Evolutionary conservation across 179 eudicot genomes (phyloP), one percentile per base, ranked within the genome.

Genomic region (Spergularia azorica): DNA sequence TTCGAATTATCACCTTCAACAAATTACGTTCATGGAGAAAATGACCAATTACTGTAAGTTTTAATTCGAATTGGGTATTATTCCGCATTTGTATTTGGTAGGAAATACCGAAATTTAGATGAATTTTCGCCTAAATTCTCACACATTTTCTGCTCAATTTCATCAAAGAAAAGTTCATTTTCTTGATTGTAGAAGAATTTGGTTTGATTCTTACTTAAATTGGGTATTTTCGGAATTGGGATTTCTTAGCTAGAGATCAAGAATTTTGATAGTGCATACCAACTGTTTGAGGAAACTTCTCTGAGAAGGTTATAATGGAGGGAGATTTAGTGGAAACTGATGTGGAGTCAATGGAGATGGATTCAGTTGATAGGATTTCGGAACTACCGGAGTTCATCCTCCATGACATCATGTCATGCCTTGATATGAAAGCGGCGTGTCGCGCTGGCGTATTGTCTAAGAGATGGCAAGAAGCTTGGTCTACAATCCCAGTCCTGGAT

Each of bases 381-480:
- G 51, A 39, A 39, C 69, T 65, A 10, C 51, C 69, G 20, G 69
- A 65, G 69, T 65, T 65, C 16, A 16, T 65, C 69, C 51, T 65
- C 8, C 69, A 65, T 39, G 39, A 13, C 12, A 65, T 65, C 18
- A 51, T 65, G 7, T 65, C 69, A 8, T 9, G 39, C 0, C 51
- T 65, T 65, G 69, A 65, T 41, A 39, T 50, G 3, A 65, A 65
- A 39, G 51, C 15, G 20, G 69, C 69, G 14, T 39, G 50, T 65
- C 69, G 69, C 2, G 69, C 69, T 65, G 41, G 51, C 41, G 51
- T 65, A 7, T 39, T 65, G 51, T 65, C 69, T 15, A 65, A 65
- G 8, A 39, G 18, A 3, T 65, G 69, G 69, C 41, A 65, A 5
- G 5, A 15, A 6, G 69, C 51, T 39, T 39, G 50, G 69, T 65